Base-by-base conservation (phyloP, 805 yeast species). In the Saturnispora serradocipensis region DNA sequence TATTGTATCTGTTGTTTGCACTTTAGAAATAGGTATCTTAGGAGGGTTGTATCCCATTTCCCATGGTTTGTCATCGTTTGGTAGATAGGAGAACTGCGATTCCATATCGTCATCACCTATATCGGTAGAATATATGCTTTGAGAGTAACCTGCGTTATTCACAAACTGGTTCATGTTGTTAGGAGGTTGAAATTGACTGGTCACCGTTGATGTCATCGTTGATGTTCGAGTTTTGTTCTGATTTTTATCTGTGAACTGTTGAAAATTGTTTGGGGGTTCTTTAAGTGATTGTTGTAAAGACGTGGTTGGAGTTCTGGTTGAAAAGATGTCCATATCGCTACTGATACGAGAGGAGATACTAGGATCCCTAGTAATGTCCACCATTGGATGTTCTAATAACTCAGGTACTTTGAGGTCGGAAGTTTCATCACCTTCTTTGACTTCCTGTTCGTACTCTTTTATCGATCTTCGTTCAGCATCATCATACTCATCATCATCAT, bases 61-160 rank as follows among this genome's bases (percentile, higher is more conserved):
- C 22, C 56, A 54, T 11, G 50, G 43, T 20, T 44, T 55, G 35
- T 61, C 66, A 45, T 62, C 66, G 46, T 60, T 55, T 5, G 54
- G 55, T 8, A 51, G 27, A 43, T 60, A 61, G 2, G 65, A 62
- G 40, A 53, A 61, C 27, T 55, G 53, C 50, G 57, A 58, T 25
- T 48, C 55, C n/a, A 59, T 53, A 35, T 50, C 55, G 34, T 48
- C 55, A 34, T 50, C 52, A 20, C 32, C 27, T 16, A 43, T 51
- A 25, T 45, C 54, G 25, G 48, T 42, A 4, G 54, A 51, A 38
- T 53, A 50, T 30, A 55, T 45, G 50, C 56, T 52, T 16, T 52
- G 42, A 1, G 54, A 36, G 39, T 56, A 52, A 15, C 50, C 44
- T 22, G 56, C 53, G 45, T 50, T 52, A 10, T 39, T 18, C 18